These are phyloP conservation scores for Cyberlindnera samutprakarnensis DNA, from an alignment of 805 yeast species.

Conservation along the genomic window DNA sequence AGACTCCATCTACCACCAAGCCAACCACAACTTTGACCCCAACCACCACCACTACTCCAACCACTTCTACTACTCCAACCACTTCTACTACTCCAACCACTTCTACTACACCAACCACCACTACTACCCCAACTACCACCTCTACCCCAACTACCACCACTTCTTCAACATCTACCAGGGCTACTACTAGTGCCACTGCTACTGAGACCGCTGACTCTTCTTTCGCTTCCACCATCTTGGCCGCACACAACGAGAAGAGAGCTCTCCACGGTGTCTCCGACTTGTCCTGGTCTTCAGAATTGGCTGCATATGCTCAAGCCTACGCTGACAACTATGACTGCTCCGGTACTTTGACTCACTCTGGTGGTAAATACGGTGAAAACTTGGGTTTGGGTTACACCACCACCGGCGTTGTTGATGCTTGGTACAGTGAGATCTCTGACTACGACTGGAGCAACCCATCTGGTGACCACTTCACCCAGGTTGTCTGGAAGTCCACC, in stretches of 20 bases:
- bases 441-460: slow-evolving; percentile 47
- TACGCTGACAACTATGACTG: slow-evolving; percentile 50
- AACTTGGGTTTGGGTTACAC: slow-evolving; percentile 71
- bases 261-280: slow-evolving; percentile 36
- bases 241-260: slow-evolving; percentile 45
- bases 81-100: slow-evolving; percentile 3
- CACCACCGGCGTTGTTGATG: slow-evolving; percentile 48
- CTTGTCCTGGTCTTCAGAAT: slow-evolving; percentile 41
- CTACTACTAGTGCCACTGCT: slow-evolving; percentile 16
- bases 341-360: slow-evolving; percentile 56
- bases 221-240: slow-evolving; percentile 36
- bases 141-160: slow-evolving; percentile 10
- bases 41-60: slow-evolving; percentile 4
- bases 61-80: slow-evolving; percentile 12
- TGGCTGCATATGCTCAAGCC: slow-evolving; percentile 42
- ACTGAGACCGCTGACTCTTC: slow-evolving; percentile 13
- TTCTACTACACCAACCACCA: slow-evolving; percentile 5
- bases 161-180: slow-evolving; percentile 13
- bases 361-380: slow-evolving; percentile 73
- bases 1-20: slow-evolving; percentile 13
- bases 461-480: slow-evolving; percentile 77
- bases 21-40: slow-evolving; percentile 11
- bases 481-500: slow-evolving; percentile 69
- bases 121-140: slow-evolving; percentile 14
- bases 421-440: slow-evolving; percentile 69